A percentile compares a stretch with the other conserved stretches of the same genome.
These are phyloP conservation scores for Daucus carota DNA, from an alignment of 129 eudicot genomes.

Conservation along the genomic window DNA sequence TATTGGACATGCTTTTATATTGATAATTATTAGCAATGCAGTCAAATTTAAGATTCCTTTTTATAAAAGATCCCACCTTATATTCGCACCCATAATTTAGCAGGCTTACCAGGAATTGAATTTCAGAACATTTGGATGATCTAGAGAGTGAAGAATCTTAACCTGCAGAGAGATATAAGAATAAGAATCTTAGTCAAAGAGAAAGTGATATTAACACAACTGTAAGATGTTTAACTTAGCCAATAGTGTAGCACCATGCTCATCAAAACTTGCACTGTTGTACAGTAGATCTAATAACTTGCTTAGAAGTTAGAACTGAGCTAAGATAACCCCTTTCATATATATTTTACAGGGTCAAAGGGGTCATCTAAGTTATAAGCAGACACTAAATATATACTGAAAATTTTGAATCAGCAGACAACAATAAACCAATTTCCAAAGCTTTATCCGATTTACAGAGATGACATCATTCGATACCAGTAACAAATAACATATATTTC, in stretches of 20 bases:
- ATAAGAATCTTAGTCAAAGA: not conserved
- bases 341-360: not conserved
- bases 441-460: not conserved
- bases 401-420: not conserved
- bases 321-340: not conserved
- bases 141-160: conserved; percentile 72
- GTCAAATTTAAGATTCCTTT: not conserved
- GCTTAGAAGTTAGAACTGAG: not conserved
- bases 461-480: not conserved
- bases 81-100: not conserved
- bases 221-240: not conserved
- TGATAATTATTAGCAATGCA: conserved; percentile 3
- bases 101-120: conserved; percentile 70
- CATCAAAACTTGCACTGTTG: not conserved
- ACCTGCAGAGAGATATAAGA: conserved; percentile 41
- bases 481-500: not conserved
- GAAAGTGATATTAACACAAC: not conserved
- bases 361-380: not conserved
- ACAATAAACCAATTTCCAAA: not conserved
- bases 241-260: not conserved
- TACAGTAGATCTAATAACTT: not conserved
- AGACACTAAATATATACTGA: not conserved
- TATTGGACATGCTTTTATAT: conserved; percentile 11
- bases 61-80: not conserved
- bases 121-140: conserved; percentile 79